phyloP scores from a whole-genome alignment of 2,329 filamentous ascomycete species.

The Torrubiellomyces zombiae region DNA sequence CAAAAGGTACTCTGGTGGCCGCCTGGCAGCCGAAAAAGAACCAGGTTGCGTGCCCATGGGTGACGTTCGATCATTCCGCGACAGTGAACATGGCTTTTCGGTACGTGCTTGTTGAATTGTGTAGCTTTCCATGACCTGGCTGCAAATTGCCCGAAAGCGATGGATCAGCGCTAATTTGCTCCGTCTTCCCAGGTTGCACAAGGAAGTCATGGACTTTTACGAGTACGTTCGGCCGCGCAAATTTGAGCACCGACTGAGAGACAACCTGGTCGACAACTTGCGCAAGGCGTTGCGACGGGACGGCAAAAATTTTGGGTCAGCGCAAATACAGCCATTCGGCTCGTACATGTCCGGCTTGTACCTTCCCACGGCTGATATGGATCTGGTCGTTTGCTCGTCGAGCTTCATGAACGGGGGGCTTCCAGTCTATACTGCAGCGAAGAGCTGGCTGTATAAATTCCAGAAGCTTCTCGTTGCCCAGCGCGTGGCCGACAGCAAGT shows the following conservation, averaged over 20 bases:
- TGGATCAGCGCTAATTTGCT: background rate
- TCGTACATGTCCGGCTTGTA: slow-evolving; percentile 76
- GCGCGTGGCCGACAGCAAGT: slow-evolving; percentile 37
- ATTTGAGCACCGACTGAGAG: slow-evolving; percentile 63
- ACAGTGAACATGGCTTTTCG: slow-evolving; percentile 37
- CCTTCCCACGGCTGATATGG: slow-evolving; percentile 70
- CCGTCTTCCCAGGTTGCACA: slow-evolving; percentile 48
- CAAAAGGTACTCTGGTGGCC: slow-evolving; percentile 30
- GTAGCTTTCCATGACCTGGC: too few relatives aligned
- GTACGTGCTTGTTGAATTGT: slow-evolving; percentile 26
- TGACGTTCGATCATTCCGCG: slow-evolving; percentile 33
- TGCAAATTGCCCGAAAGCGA: too few relatives aligned
- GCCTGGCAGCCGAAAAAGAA: slow-evolving; percentile 31
- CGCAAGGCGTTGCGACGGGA: slow-evolving; percentile 37
- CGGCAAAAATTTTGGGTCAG: slow-evolving; percentile 34
- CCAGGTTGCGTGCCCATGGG: slow-evolving; percentile 46
- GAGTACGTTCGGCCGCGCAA: slow-evolving; percentile 61
- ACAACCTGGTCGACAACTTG: slow-evolving; percentile 55
- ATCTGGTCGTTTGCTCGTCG: slow-evolving; percentile 60
- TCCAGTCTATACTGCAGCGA: slow-evolving; percentile 29
- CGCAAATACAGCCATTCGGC: slow-evolving; percentile 64
- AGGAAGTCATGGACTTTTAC: slow-evolving; percentile 82
- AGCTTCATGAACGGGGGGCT: slow-evolving; percentile 38
- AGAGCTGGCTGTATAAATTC: slow-evolving; percentile 44
- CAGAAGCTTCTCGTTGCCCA: slow-evolving; percentile 37